phyloP scores from a whole-genome alignment of 1,284 basidiomycete genomes.

The Hypsizygus ulmarius region DNA sequence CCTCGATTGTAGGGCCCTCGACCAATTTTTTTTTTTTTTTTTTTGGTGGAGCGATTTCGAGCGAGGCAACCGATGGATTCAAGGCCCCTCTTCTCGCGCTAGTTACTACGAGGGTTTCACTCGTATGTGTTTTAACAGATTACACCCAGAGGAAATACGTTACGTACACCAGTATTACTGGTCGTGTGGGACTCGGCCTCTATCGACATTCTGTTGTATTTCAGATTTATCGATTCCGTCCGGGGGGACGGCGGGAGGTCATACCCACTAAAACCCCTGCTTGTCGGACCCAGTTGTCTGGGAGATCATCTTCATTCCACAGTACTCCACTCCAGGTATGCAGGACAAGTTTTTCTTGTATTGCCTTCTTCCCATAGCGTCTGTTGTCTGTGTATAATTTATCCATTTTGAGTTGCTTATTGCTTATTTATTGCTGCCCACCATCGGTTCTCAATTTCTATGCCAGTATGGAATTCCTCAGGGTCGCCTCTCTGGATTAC shows the following conservation, averaged over 20 bases:
- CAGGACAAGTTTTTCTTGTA: conserved; percentile 9
- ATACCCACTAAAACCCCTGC: conserved; percentile 29
- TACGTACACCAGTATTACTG: conserved; percentile 1
- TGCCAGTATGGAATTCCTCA: neutral
- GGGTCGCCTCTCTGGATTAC: conserved; percentile 12
- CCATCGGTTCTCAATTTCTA: neutral
- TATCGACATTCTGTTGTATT: no score
- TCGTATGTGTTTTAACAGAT: no score
- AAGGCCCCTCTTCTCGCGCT: no score
- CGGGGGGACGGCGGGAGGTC: neutral
- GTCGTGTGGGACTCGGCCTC: conserved; percentile 14
- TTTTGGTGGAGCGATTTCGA: no score
- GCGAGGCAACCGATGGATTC: no score
- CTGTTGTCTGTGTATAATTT: conserved; percentile 10
- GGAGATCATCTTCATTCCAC: conserved; percentile 14
- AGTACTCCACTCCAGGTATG: conserved; percentile 20
- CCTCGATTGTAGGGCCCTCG: no score
- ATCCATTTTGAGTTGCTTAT: conserved; percentile 16
- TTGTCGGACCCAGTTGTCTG: conserved; percentile 16
- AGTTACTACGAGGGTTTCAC: no score
- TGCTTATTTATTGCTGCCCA: neutral
- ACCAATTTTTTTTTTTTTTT: no score
- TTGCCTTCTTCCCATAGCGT: conserved; percentile 16
- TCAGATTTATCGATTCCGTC: neutral
- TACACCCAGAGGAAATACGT: conserved; percentile 12